Conservation (phyloP, 1,284 basidiomycete genomes). For the Marasmius tenuissimus region DNA sequence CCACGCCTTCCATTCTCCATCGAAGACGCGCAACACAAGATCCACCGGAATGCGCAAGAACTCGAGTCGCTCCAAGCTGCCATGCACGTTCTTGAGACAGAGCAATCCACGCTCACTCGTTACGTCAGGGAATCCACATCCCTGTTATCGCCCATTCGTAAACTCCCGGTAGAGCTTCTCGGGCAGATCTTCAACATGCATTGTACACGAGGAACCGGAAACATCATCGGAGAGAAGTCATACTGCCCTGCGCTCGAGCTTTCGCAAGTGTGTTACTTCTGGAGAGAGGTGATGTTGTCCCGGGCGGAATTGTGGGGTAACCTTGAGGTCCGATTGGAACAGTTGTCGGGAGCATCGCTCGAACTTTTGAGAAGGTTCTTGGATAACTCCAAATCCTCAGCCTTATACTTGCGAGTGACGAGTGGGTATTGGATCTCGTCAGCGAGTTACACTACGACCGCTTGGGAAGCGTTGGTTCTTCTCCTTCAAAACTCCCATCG, state of each 20-base stretch:
- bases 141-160: neutral
- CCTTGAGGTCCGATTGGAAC: neutral
- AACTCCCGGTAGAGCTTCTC: neutral
- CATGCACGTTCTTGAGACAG: neutral
- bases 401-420: neutral
- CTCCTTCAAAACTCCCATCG: neutral
- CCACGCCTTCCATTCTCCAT: neutral
- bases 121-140: neutral
- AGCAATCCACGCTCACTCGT: neutral
- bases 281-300: neutral
- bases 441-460: neutral
- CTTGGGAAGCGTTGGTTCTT: neutral
- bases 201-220: neutral
- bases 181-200: neutral
- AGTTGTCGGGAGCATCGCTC: neutral
- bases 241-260: neutral
- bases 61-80: neutral
- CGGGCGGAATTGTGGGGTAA: neutral
- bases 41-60: neutral
- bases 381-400: neutral
- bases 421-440: neutral
- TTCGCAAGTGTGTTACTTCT: neutral
- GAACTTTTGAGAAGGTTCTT: neutral
- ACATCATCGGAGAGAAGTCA: neutral
- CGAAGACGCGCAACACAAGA: neutral